Conservation (phyloP, 352 stramenopile species). For the Phytophthora palmivora region DNA sequence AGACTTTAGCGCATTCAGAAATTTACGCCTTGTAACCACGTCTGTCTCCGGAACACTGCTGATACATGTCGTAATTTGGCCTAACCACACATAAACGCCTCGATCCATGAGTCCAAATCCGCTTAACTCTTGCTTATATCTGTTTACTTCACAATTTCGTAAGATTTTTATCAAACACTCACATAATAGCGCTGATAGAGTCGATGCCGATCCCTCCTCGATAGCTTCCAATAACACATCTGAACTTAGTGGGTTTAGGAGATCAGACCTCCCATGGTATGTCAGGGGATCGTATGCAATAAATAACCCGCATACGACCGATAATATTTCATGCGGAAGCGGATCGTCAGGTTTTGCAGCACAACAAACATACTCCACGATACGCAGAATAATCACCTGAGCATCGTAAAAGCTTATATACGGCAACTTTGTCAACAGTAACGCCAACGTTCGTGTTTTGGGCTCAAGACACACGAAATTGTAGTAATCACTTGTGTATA, state of each 20-base stretch:
- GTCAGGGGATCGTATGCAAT: slow-evolving; percentile 44
- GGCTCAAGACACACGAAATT: slow-evolving; percentile 79
- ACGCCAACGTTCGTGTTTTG: slow-evolving; percentile 70
- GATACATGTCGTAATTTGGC: slow-evolving; percentile 56
- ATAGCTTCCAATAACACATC: slow-evolving; percentile 9
- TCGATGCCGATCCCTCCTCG: slow-evolving; percentile 17
- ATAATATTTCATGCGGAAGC: slow-evolving; percentile 66
- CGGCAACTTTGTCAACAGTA: slow-evolving; percentile 72
- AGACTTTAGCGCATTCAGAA: slow-evolving; percentile 40
- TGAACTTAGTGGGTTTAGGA: background rate
- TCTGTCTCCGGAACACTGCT: slow-evolving; percentile 20
- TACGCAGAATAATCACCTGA: slow-evolving; percentile 72
- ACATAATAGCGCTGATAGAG: slow-evolving; percentile 53
- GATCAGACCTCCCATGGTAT: background rate
- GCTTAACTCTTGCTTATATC: slow-evolving; percentile 59
- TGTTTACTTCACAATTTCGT: slow-evolving; percentile 38
- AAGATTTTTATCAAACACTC: slow-evolving; percentile 74
- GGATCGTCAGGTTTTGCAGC: slow-evolving; percentile 49
- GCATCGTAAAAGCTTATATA: slow-evolving; percentile 62
- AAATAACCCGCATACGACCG: slow-evolving; percentile 71
- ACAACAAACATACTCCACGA: slow-evolving; percentile 82
- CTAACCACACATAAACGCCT: slow-evolving; percentile 59
- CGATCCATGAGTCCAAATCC: slow-evolving; percentile 70
- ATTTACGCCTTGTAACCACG: slow-evolving; percentile 13
- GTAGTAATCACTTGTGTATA: slow-evolving; percentile 77